A percentile compares a stretch with the other conserved stretches of the same genome.
phyloP scores from a whole-genome alignment of 2,329 filamentous ascomycete genomes.

The Proliferodiscus dingleyae region DNA sequence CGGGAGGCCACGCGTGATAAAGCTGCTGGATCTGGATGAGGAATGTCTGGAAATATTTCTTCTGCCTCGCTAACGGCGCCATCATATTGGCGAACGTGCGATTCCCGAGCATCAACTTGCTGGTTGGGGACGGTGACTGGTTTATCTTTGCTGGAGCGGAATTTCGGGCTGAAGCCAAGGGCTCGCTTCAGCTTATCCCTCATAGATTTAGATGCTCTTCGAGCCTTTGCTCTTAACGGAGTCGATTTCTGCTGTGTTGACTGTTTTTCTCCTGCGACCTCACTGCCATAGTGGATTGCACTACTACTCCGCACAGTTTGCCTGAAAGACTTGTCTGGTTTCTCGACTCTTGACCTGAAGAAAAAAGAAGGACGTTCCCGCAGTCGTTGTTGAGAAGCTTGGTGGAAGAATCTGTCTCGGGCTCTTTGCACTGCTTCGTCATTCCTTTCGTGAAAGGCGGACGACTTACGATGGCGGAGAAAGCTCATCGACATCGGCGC shows the following conservation, averaged over 20 bases:
- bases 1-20: constrained; percentile 46
- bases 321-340: constrained; percentile 35
- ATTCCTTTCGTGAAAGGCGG: constrained; percentile 26
- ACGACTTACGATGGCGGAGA: constrained; percentile 33
- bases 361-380: constrained; percentile 42
- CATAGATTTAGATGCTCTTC: constrained; percentile 58
- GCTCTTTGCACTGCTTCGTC: constrained; percentile 35
- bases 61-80: constrained; percentile 24
- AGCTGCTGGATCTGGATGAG: constrained; percentile 37
- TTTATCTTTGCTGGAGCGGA: constrained; percentile 33
- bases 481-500: constrained; percentile 54
- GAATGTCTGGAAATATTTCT: constrained; percentile 32
- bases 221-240: constrained; percentile 46
- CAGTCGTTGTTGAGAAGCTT: constrained; percentile 33
- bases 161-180: too few relatives aligned
- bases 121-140: constrained; percentile 42
- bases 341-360: constrained; percentile 36
- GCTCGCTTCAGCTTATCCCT: constrained; percentile 57
- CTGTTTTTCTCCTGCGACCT: constrained; percentile 27
- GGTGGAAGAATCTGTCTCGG: constrained; percentile 34
- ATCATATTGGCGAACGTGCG: constrained; percentile 26
- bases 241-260: constrained; percentile 26
- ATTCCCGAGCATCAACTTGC: constrained; percentile 43
- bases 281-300: constrained; percentile 32
- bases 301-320: constrained; percentile 48